A percentile compares a stretch with the other conserved stretches of the same genome.
Evolutionary conservation across 441 rosid species (phyloP).

Genomic region (Manihot esculenta): DNA sequence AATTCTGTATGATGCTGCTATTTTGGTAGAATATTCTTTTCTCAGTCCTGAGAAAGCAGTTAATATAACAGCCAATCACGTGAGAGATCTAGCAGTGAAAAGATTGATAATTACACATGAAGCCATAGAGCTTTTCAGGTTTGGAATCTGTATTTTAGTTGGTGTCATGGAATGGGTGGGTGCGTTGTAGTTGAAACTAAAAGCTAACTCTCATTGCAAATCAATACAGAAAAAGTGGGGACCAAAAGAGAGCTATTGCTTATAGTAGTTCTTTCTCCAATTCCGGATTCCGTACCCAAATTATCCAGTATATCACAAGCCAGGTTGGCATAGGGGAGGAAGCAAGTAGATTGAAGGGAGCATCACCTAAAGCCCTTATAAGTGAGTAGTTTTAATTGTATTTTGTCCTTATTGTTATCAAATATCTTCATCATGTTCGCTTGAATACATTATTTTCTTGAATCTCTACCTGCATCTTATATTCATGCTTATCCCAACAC

Average conservation of each 20-base stretch:
- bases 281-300: constrained; percentile 35
- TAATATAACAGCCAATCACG: constrained; percentile 25
- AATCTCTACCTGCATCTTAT: not conserved
- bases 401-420: not conserved
- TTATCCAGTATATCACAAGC: constrained; percentile 35
- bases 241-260: constrained; percentile 40
- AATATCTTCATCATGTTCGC: not conserved
- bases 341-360: constrained; percentile 26
- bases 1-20: constrained; percentile 43
- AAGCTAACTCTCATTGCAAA: not conserved
- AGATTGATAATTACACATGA: constrained; percentile 47
- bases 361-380: constrained; percentile 49
- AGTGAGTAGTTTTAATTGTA: constrained; percentile 31
- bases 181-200: not conserved
- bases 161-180: no score
- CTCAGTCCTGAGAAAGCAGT: constrained; percentile 28
- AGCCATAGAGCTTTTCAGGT: constrained; percentile 53
- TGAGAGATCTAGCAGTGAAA: constrained; percentile 41
- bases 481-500: not conserved
- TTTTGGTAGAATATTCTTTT: constrained; percentile 52
- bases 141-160: not conserved
- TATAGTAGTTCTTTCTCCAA: constrained; percentile 44
- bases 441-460: not conserved
- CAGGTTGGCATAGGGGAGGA: constrained; percentile 33
- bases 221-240: constrained; percentile 41